Evolutionary conservation across 768 basidiomycete species (phyloP).

Genomic region (Pholiota microspora): DNA sequence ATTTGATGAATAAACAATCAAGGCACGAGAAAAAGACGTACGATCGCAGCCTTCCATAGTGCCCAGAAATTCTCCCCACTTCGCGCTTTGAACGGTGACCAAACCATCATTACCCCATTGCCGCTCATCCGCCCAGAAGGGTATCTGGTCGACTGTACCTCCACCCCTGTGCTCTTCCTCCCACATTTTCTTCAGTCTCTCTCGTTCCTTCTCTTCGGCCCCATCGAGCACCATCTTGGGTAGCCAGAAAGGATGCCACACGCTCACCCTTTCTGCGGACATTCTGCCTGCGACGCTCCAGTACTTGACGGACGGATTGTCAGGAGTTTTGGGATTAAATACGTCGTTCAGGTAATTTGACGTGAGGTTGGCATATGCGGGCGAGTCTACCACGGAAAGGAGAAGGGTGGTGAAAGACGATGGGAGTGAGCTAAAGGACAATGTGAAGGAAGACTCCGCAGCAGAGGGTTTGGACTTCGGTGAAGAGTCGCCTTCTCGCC

Average conservation of each 20-base stretch:
- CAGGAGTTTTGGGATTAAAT: conserved; percentile 82
- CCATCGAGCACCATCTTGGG: conserved; percentile 94
- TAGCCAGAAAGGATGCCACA: conserved; percentile 97
- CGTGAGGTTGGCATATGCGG: conserved; percentile 93
- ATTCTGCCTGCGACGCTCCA: conserved; percentile 87
- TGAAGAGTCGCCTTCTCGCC: conserved; percentile 11
- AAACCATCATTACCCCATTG: conserved; percentile 90
- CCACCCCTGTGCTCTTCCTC: conserved; percentile 27
- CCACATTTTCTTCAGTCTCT: conserved; percentile 37
- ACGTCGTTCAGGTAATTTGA: conserved; percentile 73
- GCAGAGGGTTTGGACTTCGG: conserved; percentile 29
- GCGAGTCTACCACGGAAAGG: conserved; percentile 88
- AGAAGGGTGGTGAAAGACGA: conserved; percentile 86
- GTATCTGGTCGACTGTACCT: conserved; percentile 18
- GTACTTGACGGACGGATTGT: conserved; percentile 84
- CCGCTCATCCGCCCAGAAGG: conserved; percentile 48
- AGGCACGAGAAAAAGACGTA: conserved; percentile 23
- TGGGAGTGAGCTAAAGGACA: conserved; percentile 65
- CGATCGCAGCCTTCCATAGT: conserved; percentile 86
- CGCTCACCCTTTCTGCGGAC: conserved; percentile 43
- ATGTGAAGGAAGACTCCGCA: conserved; percentile 30
- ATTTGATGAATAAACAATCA: not conserved
- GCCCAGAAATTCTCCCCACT: conserved; percentile 96
- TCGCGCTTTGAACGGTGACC: conserved; percentile 87
- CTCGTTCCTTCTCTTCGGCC: conserved; percentile 61